phyloP scores from a whole-genome alignment of 2,329 filamentous ascomycete genomes.

The Botryotinia convoluta region DNA sequence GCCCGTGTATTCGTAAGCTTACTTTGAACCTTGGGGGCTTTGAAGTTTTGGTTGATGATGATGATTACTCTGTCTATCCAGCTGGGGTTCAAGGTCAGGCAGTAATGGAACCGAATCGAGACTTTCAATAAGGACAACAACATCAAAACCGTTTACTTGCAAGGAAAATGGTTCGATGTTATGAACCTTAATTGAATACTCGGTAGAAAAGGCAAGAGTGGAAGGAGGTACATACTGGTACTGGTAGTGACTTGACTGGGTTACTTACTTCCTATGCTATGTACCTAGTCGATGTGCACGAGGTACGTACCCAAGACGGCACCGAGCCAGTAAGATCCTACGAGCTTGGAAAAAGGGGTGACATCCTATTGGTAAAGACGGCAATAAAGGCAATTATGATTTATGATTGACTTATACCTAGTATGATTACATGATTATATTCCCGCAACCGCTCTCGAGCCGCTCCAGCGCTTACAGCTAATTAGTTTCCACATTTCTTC shows the following conservation, averaged over 20 bases:
- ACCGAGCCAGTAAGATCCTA: neutral
- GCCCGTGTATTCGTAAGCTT: neutral
- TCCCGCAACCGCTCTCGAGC: neutral
- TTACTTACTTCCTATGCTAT: neutral
- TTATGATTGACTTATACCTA: too few species aligned
- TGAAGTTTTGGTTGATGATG: neutral
- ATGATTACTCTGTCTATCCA: neutral
- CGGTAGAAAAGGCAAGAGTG: neutral
- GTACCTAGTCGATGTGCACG: neutral
- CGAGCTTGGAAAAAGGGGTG: neutral
- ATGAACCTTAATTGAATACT: neutral
- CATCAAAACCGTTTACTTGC: neutral
- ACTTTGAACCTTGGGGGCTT: neutral
- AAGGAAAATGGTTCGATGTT: neutral
- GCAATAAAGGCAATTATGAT: neutral
- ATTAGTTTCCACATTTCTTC: neutral
- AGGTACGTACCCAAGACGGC: neutral
- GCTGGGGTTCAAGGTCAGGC: neutral
- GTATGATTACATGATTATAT: neutral
- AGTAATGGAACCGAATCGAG: neutral
- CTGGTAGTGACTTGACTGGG: too few species aligned
- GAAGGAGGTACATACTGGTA: neutral
- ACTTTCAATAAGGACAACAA: neutral
- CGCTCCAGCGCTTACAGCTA: neutral
- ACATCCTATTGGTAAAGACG: neutral